A percentile compares a stretch with the other conserved stretches of the same genome.
phyloP scores from a whole-genome alignment of 2,329 filamentous ascomycete genomes.

The Colletotrichum phormii region DNA sequence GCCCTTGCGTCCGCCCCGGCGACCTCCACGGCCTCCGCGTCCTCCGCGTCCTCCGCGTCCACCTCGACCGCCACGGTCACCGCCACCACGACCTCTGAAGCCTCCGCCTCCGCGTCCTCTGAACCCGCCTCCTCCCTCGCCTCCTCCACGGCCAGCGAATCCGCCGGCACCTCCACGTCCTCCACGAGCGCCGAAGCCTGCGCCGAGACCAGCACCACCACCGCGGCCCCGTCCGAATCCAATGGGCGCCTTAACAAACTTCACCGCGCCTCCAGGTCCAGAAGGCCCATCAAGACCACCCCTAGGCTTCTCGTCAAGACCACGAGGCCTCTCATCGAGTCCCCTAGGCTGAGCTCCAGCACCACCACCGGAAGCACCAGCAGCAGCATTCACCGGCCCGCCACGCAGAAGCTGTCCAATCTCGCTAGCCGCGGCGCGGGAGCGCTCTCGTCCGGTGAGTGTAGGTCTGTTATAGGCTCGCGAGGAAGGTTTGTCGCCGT shows the following conservation, averaged over 20 bases:
- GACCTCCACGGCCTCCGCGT: slow-evolving; percentile 38
- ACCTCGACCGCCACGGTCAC: slow-evolving; percentile 29
- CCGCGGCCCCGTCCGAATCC: slow-evolving; percentile 25
- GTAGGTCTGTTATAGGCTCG: slow-evolving; percentile 25
- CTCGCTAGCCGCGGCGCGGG: slow-evolving; percentile 48
- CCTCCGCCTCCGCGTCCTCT: slow-evolving; percentile 37
- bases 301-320: not conserved
- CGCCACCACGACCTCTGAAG: slow-evolving; percentile 33
- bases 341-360: slow-evolving; percentile 46
- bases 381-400: slow-evolving; percentile 14
- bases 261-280: slow-evolving; percentile 6
- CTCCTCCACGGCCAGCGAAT: slow-evolving; percentile 26
- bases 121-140: slow-evolving; percentile 10
- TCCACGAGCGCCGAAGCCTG: not conserved
- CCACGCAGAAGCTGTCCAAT: slow-evolving; percentile 46
- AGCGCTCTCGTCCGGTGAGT: slow-evolving; percentile 44
- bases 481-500: slow-evolving; percentile 1
- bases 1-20: slow-evolving; percentile 37
- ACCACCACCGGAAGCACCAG: slow-evolving; percentile 13
- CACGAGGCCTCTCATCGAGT: slow-evolving; percentile 50
- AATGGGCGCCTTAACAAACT: slow-evolving; percentile 28
- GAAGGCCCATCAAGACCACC: no score
- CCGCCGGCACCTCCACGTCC: not conserved
- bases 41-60: slow-evolving; percentile 31
- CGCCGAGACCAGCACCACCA: no score